These are phyloP conservation scores for Penicillium silybi DNA, from an alignment of 495 filamentous ascomycete genomes.

Conservation along the genomic window DNA sequence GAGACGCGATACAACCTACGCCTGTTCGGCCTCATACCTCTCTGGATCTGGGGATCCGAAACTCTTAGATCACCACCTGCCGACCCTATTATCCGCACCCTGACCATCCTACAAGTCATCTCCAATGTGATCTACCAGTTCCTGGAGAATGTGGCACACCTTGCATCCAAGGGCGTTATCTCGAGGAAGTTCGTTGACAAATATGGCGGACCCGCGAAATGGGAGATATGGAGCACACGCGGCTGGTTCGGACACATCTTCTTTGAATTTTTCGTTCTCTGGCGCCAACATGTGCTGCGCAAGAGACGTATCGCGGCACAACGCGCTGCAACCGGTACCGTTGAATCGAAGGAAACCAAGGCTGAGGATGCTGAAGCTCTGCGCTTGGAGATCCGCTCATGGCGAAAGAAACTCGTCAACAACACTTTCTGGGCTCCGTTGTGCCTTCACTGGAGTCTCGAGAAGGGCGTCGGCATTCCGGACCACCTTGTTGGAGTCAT, in stretches of 20 bases:
- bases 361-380: constrained; percentile 36
- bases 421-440: constrained; percentile 58
- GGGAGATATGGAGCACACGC: constrained; percentile 69
- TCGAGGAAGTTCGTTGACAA: constrained; percentile 50
- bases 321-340: constrained; percentile 11
- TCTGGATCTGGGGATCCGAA: constrained; percentile 68
- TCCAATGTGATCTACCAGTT: constrained; percentile 66
- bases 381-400: constrained; percentile 40
- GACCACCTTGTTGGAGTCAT: constrained; percentile 62
- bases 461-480: constrained; percentile 66
- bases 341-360: constrained; percentile 21
- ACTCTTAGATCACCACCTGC: constrained; percentile 48
- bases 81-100: constrained; percentile 38
- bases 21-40: constrained; percentile 71
- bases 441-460: constrained; percentile 77
- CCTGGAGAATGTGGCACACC: constrained; percentile 80
- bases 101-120: constrained; percentile 66
- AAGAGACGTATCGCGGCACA: constrained; percentile 22
- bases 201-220: constrained; percentile 49
- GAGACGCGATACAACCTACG: constrained; percentile 74
- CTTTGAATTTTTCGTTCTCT: constrained; percentile 66
- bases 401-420: constrained; percentile 43
- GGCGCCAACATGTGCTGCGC: constrained; percentile 43
- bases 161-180: constrained; percentile 57
- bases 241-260: constrained; percentile 78